phyloP scores from a whole-genome alignment of 768 basidiomycete genomes.

The Daedalea quercina region DNA sequence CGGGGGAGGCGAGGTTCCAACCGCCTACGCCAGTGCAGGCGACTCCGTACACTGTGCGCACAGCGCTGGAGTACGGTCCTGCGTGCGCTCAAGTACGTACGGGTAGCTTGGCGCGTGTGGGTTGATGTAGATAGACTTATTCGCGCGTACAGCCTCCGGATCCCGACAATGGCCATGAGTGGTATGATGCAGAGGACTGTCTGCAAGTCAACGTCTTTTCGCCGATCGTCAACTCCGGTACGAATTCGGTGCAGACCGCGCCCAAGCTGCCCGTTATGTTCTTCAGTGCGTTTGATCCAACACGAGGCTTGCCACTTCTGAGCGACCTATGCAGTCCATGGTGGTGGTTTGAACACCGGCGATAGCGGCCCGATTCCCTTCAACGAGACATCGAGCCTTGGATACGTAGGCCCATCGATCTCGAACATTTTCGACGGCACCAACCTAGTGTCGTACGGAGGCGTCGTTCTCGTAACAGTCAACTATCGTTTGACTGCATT shows the following conservation, averaged over 20 bases:
- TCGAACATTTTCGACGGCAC: conserved; percentile 8
- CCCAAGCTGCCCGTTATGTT: conserved; percentile 8
- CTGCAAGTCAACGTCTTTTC: conserved; percentile 5
- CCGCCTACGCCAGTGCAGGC: neutral
- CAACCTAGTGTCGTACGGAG: conserved; percentile 7
- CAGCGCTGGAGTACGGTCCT: conserved; percentile 2
- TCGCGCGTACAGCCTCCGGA: conserved; percentile 1
- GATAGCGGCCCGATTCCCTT: conserved; percentile 6
- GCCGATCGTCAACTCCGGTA: conserved; percentile 1
- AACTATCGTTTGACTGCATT: conserved; percentile 7
- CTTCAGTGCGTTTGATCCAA: conserved; percentile 1
- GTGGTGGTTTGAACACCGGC: conserved; percentile 6
- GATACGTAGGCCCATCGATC: conserved; percentile 5
- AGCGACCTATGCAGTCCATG: conserved; percentile 1
- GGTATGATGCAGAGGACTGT: conserved; percentile 4
- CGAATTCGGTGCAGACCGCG: neutral
- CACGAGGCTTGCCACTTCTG: neutral
- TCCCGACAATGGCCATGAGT: conserved; percentile 4
- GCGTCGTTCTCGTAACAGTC: conserved; percentile 8
- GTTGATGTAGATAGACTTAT: neutral
- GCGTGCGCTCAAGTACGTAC: conserved; percentile 5
- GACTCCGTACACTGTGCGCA: neutral
- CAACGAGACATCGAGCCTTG: conserved; percentile 6
- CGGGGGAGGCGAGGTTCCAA: conserved; percentile 1
- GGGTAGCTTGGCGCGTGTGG: too few species aligned